Percentiles rank a stretch among this genome's conserved stretches.
Evolutionary conservation across 345 rosid species (phyloP).

Genomic region (Lepidium aucheri): DNA sequence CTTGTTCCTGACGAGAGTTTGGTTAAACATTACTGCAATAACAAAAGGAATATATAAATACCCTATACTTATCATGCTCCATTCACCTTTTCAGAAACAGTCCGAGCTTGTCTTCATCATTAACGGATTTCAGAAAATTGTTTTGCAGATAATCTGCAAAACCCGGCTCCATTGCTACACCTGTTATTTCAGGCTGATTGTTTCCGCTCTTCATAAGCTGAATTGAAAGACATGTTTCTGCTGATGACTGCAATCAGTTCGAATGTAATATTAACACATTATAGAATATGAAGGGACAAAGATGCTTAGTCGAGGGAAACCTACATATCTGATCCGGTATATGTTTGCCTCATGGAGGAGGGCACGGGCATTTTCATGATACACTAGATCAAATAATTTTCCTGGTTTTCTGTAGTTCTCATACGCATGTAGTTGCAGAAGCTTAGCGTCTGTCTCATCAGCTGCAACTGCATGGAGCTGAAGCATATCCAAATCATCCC

Average conservation of each 20-base stretch:
- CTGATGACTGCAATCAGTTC: constrained; percentile 48
- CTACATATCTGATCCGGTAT: constrained; percentile 84
- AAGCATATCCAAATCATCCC: constrained; percentile 12
- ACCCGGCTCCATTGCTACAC: constrained; percentile 68
- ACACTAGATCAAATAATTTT: constrained; percentile 63
- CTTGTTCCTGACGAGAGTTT: constrained; percentile 55
- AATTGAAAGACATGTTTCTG: constrained; percentile 53
- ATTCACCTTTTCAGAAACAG: constrained; percentile 70
- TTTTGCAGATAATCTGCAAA: constrained; percentile 74
- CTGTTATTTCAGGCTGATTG: constrained; percentile 75
- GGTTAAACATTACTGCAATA: not conserved
- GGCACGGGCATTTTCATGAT: constrained; percentile 77
- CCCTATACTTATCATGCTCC: not conserved
- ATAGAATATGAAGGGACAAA: not conserved
- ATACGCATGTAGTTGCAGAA: constrained; percentile 71
- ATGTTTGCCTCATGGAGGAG: constrained; percentile 83
- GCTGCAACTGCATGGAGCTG: constrained; percentile 83
- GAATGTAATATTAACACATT: not conserved
- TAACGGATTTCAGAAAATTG: constrained; percentile 47
- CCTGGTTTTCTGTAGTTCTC: constrained; percentile 71
- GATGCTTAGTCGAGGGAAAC: constrained; percentile 21
- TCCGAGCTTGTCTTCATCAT: constrained; percentile 58
- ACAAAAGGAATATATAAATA: constrained; percentile 3
- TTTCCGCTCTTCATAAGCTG: constrained; percentile 88
- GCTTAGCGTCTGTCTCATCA: constrained; percentile 88